phyloP scores from a whole-genome alignment of 208 protist species.

The Wallacemonas sp. region DNA sequence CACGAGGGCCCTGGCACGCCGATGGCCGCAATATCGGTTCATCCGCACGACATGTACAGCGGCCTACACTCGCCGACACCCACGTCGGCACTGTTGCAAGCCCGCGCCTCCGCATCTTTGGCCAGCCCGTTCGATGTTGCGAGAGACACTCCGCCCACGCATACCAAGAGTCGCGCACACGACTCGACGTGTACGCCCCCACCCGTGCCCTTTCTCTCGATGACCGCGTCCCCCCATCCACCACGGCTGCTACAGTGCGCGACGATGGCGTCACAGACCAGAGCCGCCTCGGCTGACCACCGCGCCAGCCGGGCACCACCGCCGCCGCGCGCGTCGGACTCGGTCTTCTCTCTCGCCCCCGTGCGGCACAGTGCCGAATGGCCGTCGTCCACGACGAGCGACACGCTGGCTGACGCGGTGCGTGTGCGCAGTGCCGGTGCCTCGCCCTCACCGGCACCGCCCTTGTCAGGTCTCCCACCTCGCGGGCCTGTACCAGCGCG shows the following conservation, averaged over 20 bases:
- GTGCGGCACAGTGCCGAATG: not conserved
- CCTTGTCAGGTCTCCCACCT: too few species aligned
- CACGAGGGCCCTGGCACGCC: too few species aligned
- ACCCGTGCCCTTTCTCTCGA: not conserved
- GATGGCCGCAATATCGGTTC: too few species aligned
- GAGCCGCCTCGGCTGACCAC: too few species aligned
- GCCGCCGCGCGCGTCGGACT: not conserved
- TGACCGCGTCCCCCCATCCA: not conserved
- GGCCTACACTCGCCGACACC: not conserved
- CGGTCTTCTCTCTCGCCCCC: slow-evolving; percentile 2
- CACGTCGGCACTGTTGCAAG: not conserved
- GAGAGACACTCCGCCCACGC: not conserved
- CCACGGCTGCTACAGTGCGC: not conserved
- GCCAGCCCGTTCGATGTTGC: too few species aligned
- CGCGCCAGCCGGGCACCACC: too few species aligned
- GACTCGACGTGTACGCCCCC: not conserved
- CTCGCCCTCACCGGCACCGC: too few species aligned
- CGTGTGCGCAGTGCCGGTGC: too few species aligned
- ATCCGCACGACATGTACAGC: not conserved
- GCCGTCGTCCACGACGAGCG: not conserved
- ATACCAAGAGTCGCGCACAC: not conserved
- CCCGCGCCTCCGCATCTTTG: not conserved
- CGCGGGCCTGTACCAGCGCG: too few species aligned
- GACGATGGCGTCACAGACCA: too few species aligned
- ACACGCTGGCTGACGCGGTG: too few species aligned